Conservation (phyloP, 768 basidiomycete species). For the Suillus brevipes region DNA sequence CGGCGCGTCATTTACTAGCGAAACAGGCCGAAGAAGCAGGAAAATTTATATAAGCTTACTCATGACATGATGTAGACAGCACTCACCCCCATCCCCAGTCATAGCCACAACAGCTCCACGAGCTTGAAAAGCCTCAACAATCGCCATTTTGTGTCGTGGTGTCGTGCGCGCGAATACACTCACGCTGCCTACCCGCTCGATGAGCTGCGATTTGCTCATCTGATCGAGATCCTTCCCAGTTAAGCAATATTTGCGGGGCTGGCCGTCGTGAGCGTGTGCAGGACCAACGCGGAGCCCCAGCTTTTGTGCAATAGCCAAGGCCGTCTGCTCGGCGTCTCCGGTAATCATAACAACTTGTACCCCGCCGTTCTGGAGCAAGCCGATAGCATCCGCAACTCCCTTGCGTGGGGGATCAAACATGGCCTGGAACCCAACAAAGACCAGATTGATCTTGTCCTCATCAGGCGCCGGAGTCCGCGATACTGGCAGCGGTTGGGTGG, state of each 20-base stretch:
- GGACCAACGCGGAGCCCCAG: slow-evolving; percentile 75
- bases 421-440: slow-evolving; percentile 92
- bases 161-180: slow-evolving; percentile 95
- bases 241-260: slow-evolving; percentile 48
- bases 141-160: slow-evolving; percentile 96
- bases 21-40: not conserved
- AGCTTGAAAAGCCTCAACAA: slow-evolving; percentile 90
- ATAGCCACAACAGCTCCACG: slow-evolving; percentile 91
- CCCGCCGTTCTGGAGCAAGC: slow-evolving; percentile 76
- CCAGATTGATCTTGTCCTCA: slow-evolving; percentile 53
- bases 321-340: slow-evolving; percentile 90
- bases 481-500: slow-evolving; percentile 24
- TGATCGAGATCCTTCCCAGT: slow-evolving; percentile 85
- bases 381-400: slow-evolving; percentile 90
- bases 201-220: slow-evolving; percentile 77
- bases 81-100: slow-evolving; percentile 93
- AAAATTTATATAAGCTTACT: not conserved
- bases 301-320: slow-evolving; percentile 82
- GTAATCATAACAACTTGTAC: slow-evolving; percentile 99
- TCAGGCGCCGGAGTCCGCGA: slow-evolving; percentile 33
- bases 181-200: slow-evolving; percentile 77
- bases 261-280: slow-evolving; percentile 33
- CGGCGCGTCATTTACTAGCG: slow-evolving; percentile 88
- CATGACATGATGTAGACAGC: not conserved
- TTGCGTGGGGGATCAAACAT: slow-evolving; percentile 95